Percentiles rank a stretch among this genome's conserved stretches.
Conservation (phyloP, 1,139 yeast species). For the Tardiomyces digboiensis region DNA sequence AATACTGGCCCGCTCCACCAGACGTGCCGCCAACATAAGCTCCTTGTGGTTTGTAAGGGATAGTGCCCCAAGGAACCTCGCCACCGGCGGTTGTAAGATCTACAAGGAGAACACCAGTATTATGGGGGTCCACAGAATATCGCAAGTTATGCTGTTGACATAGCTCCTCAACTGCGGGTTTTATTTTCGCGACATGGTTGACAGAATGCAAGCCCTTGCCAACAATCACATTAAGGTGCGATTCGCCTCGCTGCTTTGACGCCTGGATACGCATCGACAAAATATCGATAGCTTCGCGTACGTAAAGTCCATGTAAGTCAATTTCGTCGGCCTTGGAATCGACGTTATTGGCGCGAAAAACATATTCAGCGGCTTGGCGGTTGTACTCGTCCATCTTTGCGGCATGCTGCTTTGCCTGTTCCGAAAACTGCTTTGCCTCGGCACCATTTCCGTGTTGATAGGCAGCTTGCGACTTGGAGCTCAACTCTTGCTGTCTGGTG, state of each 20-base stretch:
- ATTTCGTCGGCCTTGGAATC: constrained; percentile 81
- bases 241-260: constrained; percentile 51
- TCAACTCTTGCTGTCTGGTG: constrained; percentile 43
- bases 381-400: constrained; percentile 60
- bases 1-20: constrained; percentile 38
- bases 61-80: not conserved
- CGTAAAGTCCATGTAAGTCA: constrained; percentile 86
- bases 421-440: constrained; percentile 64
- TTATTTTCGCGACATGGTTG: constrained; percentile 74
- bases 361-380: constrained; percentile 79
- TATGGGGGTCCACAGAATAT: constrained; percentile 55
- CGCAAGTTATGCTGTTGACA: constrained; percentile 56
- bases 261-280: constrained; percentile 66
- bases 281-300: constrained; percentile 76
- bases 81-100: constrained; percentile 34
- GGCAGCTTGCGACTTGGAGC: constrained; percentile 67
- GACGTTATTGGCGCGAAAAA: constrained; percentile 77
- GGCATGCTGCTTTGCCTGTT: constrained; percentile 51
- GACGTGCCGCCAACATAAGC: constrained; percentile 16
- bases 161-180: constrained; percentile 79
- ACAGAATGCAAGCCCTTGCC: constrained; percentile 92
- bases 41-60: not conserved
- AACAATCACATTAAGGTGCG: constrained; percentile 50
- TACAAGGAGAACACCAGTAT: constrained; percentile 72
- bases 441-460: constrained; percentile 64